Conservation (phyloP, 257 asterid species). For the Nicotiana sylvestris region DNA sequence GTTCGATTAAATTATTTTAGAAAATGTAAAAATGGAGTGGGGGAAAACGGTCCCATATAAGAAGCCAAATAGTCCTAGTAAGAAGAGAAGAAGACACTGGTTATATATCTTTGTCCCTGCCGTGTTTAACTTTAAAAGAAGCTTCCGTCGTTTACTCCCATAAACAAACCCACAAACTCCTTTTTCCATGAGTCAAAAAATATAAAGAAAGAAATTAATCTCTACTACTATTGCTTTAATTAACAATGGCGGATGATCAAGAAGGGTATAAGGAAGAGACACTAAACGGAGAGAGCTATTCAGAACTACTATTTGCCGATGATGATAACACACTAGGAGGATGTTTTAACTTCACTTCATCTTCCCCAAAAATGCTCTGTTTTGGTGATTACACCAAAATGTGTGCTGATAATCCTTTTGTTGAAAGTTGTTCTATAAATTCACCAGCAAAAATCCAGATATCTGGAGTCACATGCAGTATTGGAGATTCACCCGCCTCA, state of each 20-base stretch:
- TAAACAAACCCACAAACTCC: background rate
- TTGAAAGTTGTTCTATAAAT: background rate
- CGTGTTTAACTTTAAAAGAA: conserved; percentile 16
- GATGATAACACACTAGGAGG: conserved; percentile 29
- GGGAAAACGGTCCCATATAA: background rate
- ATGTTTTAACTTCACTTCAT: conserved; percentile 27
- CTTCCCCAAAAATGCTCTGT: conserved; percentile 55
- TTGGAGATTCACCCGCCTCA: conserved; percentile 27
- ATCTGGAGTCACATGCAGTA: conserved; percentile 45
- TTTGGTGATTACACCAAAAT: conserved; percentile 43
- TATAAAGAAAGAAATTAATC: background rate
- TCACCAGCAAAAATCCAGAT: conserved; percentile 24
- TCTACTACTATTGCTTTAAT: no score
- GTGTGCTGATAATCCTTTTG: background rate
- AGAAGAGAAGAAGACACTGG: conserved; percentile 24
- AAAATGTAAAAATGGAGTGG: background rate
- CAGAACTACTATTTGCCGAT: conserved; percentile 54
- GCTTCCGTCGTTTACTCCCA: conserved; percentile 16
- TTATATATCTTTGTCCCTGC: conserved; percentile 15
- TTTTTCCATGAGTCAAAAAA: background rate
- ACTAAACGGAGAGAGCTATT: conserved; percentile 44
- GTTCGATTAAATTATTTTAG: background rate
- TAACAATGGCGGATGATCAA: conserved; percentile 41
- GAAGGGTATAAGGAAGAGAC: conserved; percentile 39
- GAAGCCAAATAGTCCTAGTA: background rate